Base-by-base conservation (phyloP, 768 basidiomycete species). In the Russula griseocarnosa region DNA sequence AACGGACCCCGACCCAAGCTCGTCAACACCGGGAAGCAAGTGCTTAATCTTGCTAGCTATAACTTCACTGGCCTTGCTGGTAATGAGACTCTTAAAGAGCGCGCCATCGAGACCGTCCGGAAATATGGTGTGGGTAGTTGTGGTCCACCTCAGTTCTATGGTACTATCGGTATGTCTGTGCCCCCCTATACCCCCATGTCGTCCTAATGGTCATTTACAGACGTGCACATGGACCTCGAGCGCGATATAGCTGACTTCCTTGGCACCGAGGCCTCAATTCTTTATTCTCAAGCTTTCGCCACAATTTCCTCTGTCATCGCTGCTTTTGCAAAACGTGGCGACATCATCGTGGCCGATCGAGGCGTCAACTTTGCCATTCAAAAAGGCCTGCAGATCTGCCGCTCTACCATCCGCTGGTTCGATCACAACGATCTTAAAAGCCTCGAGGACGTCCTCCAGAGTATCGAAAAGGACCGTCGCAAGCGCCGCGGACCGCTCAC, bases 281-380 rank as follows among this genome's bases (percentile, higher is more conserved):
- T 98, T 65, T 98, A 98, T 74, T 88, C 94, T 0, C 96, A 98
- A 76, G 88, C 87, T 14, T 98, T 96, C 74, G 86, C 92, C 10
- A 93, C 94, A 60, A 86, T 93, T 67, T 86, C 91, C 4, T 96
- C 94, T 18, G 93, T 95, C 70, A 97, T 98, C 64, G 93, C 97
- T 0, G 92, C 97, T 1, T 99, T 98, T 76, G 92, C 90, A 80
- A 98, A 99, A 74, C 86, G 96, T 66, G 95, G 94, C 2, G 96
- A 99, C 71, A 86, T 99, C 71, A 95, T 99, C 71, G 91, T 99
- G n/a, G 94, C 94, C 4, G 96, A 99, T 75, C 86, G 93, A n/a
- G 85, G 87, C n/a, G 87, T 94, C 69, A 96, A 91, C 75, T 94
- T 98, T 74, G 86, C 92, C 18, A 91, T 98, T 60, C 95, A 98